A percentile compares a stretch with the other conserved stretches of the same genome.
phyloP scores from a whole-genome alignment of 441 rosid genomes.

The Mallotus repandus region DNA sequence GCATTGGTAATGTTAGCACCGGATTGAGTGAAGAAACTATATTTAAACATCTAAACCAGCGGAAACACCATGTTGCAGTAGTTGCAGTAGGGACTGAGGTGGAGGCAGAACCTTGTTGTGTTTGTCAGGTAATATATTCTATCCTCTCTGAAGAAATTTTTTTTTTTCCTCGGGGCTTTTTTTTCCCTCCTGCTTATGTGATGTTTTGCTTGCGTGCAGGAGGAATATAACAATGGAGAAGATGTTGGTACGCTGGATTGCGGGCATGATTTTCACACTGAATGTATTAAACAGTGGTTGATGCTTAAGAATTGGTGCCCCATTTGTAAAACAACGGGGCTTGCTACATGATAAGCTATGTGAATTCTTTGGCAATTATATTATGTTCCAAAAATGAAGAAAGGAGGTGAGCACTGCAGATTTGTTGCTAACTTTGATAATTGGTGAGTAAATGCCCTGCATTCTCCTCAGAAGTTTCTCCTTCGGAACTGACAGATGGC shows the following conservation, averaged over 20 bases:
- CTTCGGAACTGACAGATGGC: neutral
- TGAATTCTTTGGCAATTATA: neutral
- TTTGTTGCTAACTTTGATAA: neutral
- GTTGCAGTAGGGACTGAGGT: conserved; percentile 16
- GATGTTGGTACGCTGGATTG: conserved; percentile 73
- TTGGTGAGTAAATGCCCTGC: neutral
- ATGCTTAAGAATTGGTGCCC: conserved; percentile 32
- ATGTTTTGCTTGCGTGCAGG: conserved; percentile 43
- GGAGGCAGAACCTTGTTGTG: conserved; percentile 81
- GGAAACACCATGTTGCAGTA: conserved; percentile 28
- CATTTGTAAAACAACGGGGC: conserved; percentile 28
- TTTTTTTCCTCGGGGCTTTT: too few species aligned
- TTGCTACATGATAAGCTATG: conserved; percentile 19
- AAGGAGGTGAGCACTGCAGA: neutral
- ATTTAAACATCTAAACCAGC: conserved; percentile 42
- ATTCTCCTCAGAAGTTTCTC: neutral
- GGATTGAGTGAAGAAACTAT: conserved; percentile 77
- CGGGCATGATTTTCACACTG: conserved; percentile 68
- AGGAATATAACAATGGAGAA: conserved; percentile 69
- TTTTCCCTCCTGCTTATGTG: neutral
- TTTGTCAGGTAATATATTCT: conserved; percentile 68
- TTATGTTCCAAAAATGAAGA: neutral
- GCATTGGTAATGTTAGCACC: conserved; percentile 85
- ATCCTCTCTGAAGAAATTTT: neutral
- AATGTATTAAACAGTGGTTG: conserved; percentile 72